Evolutionary conservation across 2,329 filamentous ascomycete genomes (phyloP).

Genomic region (Paracamarosporium sp.): DNA sequence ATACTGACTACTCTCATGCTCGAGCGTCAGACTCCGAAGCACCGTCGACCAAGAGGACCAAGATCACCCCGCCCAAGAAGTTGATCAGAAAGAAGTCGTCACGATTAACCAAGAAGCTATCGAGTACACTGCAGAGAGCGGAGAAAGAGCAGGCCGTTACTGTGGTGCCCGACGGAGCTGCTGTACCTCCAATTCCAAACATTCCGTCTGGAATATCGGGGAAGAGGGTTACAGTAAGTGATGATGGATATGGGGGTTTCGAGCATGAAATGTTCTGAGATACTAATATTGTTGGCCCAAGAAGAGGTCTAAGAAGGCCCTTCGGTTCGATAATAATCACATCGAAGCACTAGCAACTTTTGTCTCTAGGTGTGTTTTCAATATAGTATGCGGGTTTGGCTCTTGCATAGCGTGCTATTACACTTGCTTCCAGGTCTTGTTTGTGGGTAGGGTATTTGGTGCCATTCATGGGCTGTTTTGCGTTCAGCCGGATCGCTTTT

Average conservation of each 20-base stretch:
- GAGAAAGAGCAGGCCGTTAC: slow-evolving; percentile 28
- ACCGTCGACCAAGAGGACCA: slow-evolving; percentile 21
- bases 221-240: slow-evolving; percentile 19
- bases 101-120: slow-evolving; percentile 22
- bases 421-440: too few species aligned
- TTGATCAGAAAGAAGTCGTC: slow-evolving; percentile 18
- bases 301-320: too few species aligned
- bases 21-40: slow-evolving; percentile 9
- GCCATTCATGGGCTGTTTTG: neutral
- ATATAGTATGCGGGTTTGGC: too few species aligned
- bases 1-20: slow-evolving; percentile 27
- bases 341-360: too few species aligned
- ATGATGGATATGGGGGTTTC: slow-evolving; percentile 41
- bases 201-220: slow-evolving; percentile 32
- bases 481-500: neutral
- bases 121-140: slow-evolving; percentile 10
- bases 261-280: slow-evolving; percentile 46
- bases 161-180: slow-evolving; percentile 36
- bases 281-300: neutral
- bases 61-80: slow-evolving; percentile 20
- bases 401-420: too few species aligned
- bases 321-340: too few species aligned
- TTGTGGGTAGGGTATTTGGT: neutral
- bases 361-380: too few species aligned
- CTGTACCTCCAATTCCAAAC: slow-evolving; percentile 35